A percentile compares a stretch with the other conserved stretches of the same genome.
Evolutionary conservation across 2,329 filamentous ascomycete species (phyloP).

Genomic region (Coniochaeta sp.): DNA sequence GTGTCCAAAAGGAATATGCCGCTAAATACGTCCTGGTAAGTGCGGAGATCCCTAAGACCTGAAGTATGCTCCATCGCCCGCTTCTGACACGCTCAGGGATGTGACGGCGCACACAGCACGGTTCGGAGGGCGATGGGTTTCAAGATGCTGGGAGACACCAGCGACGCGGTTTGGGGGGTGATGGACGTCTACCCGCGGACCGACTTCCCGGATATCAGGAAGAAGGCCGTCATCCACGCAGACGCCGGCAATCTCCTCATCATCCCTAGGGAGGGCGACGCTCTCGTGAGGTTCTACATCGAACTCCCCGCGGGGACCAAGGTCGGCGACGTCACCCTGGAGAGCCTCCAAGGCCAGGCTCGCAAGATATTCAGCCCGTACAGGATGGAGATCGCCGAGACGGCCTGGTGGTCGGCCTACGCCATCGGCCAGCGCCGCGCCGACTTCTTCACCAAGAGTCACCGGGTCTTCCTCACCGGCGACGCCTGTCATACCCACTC

Average conservation of each 20-base stretch:
- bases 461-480: conserved; percentile 54
- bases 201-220: conserved; percentile 55
- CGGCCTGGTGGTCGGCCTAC: conserved; percentile 58
- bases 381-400: conserved; percentile 43
- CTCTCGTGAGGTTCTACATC: conserved; percentile 55
- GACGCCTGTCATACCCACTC: conserved; percentile 62
- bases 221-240: conserved; percentile 47
- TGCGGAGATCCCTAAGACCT: not conserved
- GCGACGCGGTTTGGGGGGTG: conserved; percentile 49
- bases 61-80: not conserved
- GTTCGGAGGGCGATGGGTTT: conserved; percentile 43
- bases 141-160: conserved; percentile 52
- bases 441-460: conserved; percentile 46
- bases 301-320: conserved; percentile 43
- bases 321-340: conserved; percentile 42
- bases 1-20: conserved; percentile 28
- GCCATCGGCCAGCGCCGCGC: conserved; percentile 55
- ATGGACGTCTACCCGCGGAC: conserved; percentile 50
- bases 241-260: conserved; percentile 48
- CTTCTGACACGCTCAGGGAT: conserved; percentile 19
- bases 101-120: conserved; percentile 43
- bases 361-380: conserved; percentile 47
- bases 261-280: conserved; percentile 53
- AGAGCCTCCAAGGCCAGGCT: conserved; percentile 45
- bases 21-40: conserved; percentile 46